Evolutionary conservation across 2,329 filamentous ascomycete genomes (phyloP).

Genomic region (Apiospora saccharicola): DNA sequence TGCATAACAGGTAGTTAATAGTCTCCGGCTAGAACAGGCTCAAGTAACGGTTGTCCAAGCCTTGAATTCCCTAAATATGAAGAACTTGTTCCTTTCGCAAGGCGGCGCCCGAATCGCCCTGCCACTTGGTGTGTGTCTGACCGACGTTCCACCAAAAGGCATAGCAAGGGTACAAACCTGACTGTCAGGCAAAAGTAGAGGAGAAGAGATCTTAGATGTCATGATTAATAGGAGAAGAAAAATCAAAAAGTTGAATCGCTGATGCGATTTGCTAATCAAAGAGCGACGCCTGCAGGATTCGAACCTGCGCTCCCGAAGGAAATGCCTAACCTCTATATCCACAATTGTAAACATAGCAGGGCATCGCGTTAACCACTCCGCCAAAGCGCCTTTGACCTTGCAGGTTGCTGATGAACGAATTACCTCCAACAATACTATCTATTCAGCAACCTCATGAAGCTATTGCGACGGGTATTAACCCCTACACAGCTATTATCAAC

Average conservation of each 20-base stretch:
- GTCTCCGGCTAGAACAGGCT: neutral
- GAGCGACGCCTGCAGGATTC: slow-evolving; percentile 20
- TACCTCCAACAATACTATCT: neutral
- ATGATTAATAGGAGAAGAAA: no score
- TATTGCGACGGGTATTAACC: no score
- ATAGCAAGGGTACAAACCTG: no score
- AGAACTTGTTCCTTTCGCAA: neutral
- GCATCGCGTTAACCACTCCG: slow-evolving; percentile 29
- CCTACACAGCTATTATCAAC: no score
- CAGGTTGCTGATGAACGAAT: neutral
- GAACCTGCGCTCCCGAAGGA: slow-evolving; percentile 21
- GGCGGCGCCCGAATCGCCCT: neutral
- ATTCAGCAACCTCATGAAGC: neutral
- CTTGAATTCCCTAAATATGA: neutral
- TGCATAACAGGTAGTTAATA: neutral
- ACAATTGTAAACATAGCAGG: slow-evolving; percentile 2
- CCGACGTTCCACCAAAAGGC: neutral
- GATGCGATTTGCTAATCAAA: slow-evolving; percentile 5
- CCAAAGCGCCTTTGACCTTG: slow-evolving; percentile 35
- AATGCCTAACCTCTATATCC: slow-evolving; percentile 15
- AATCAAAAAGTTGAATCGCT: neutral
- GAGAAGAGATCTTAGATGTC: neutral
- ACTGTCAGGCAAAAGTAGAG: neutral
- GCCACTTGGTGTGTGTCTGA: neutral
- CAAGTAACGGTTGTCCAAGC: neutral